phyloP scores from a whole-genome alignment of 176 grass and related monocot species.

The Saccharum officinarum region DNA sequence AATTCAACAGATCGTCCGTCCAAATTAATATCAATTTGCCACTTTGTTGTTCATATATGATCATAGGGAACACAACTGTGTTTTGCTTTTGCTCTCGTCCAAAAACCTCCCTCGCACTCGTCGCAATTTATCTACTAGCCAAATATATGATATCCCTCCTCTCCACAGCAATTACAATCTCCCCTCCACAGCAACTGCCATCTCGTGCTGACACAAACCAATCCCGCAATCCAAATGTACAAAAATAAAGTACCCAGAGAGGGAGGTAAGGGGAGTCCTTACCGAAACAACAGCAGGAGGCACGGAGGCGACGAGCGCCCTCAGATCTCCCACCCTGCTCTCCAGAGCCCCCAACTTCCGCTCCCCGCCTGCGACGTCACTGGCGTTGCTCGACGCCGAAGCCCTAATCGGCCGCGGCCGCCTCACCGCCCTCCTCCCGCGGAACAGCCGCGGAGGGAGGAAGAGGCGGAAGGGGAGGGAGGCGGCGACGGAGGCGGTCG shows the following conservation, averaged over 20 bases:
- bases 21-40: neutral
- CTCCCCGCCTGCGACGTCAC: neutral
- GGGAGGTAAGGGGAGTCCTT: neutral
- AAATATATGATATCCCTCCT: neutral
- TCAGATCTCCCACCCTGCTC: constrained; percentile 44
- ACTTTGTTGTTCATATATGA: neutral
- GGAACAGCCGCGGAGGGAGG: neutral
- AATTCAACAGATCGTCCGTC: neutral
- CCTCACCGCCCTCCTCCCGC: neutral
- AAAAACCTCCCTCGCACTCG: neutral
- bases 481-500: constrained; percentile 37
- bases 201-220: neutral
- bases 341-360: constrained; percentile 29
- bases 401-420: constrained; percentile 37
- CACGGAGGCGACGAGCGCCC: constrained; percentile 37
- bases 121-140: neutral
- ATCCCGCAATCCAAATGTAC: neutral
- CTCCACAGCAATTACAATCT: neutral
- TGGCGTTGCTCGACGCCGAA: constrained; percentile 34
- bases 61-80: neutral
- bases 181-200: neutral
- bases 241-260: neutral
- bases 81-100: neutral
- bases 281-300: constrained; percentile 40
- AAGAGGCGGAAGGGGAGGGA: constrained; percentile 7